Conservation (phyloP, 2,329 filamentous ascomycete species). For the Colletotrichum echinochloae region DNA sequence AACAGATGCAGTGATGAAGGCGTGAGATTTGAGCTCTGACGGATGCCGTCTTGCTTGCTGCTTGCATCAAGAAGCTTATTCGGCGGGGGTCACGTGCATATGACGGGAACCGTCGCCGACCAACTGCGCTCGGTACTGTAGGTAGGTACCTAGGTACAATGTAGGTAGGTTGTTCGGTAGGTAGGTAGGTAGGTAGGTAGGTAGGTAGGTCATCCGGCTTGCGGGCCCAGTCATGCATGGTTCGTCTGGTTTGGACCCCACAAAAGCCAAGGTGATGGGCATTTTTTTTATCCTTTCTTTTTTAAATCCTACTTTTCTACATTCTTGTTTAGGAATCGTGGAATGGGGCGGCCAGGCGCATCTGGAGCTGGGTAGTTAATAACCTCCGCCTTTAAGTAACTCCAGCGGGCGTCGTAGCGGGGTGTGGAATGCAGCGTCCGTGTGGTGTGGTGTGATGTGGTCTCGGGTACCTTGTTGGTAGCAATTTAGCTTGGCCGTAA, state of each 20-base stretch:
- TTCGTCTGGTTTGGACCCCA: not conserved
- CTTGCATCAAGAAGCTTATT: conserved; percentile 22
- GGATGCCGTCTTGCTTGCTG: conserved; percentile 1
- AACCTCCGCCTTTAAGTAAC: not conserved
- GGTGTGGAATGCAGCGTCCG: conserved; percentile 7
- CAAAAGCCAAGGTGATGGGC: not conserved
- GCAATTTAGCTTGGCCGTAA: conserved; percentile 5
- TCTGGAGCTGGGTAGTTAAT: not conserved
- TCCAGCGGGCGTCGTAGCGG: not conserved
- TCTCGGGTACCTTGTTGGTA: conserved; percentile 36
- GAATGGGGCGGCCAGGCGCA: conserved; percentile 13
- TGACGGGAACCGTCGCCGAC: not conserved
- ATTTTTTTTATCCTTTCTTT: not conserved
- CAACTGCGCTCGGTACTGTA: not conserved
- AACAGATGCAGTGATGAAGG: not conserved
- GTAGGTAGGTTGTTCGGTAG: too few species aligned
- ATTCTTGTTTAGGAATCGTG: conserved; percentile 12
- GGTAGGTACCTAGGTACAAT: too few species aligned
- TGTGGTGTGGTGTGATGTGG: conserved; percentile 13
- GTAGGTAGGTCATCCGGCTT: not conserved
- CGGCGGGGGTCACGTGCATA: conserved; percentile 24
- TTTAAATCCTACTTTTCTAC: too few species aligned
- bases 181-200: too few species aligned
- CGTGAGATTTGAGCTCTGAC: not conserved
- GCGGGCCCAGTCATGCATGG: conserved; percentile 20